Evolutionary conservation across 2,329 filamentous ascomycete genomes (phyloP).

Genomic region (Nakataea oryzae): DNA sequence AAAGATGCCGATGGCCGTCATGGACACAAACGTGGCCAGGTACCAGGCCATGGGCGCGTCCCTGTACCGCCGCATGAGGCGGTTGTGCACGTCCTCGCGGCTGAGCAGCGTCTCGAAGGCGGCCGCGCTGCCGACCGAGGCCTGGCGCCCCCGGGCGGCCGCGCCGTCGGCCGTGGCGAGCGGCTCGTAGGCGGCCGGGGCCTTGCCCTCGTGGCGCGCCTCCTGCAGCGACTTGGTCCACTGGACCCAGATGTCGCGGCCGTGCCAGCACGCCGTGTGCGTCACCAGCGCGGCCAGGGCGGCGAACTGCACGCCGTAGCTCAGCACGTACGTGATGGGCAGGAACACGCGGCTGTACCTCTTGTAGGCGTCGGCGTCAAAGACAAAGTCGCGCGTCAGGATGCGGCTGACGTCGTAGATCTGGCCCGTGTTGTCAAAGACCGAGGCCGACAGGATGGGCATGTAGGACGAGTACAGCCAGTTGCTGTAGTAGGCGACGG

Average conservation of each 20-base stretch:
- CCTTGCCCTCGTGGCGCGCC: slow-evolving; percentile 37
- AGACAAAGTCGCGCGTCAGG: slow-evolving; percentile 65
- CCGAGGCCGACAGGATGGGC: slow-evolving; percentile 73
- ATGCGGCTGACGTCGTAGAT: slow-evolving; percentile 76
- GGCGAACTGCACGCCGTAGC: slow-evolving; percentile 80
- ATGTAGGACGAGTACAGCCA: slow-evolving; percentile 74
- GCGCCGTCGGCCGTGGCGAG: slow-evolving; percentile 1
- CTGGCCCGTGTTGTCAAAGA: slow-evolving; percentile 76
- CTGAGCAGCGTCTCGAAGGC: slow-evolving; percentile 47
- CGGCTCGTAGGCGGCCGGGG: slow-evolving; percentile 4
- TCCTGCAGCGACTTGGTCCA: slow-evolving; percentile 62
- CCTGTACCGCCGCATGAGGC: slow-evolving; percentile 72
- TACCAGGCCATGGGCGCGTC: slow-evolving; percentile 81
- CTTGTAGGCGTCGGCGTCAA: slow-evolving; percentile 66
- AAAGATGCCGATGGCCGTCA: slow-evolving; percentile 72
- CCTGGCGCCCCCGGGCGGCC: background rate
- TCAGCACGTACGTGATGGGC: slow-evolving; percentile 78
- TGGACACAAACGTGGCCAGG: slow-evolving; percentile 60
- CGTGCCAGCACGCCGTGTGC: slow-evolving; percentile 78
- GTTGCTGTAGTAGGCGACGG: slow-evolving; percentile 72
- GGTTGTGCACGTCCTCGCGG: slow-evolving; percentile 73
- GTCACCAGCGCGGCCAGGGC: slow-evolving; percentile 69
- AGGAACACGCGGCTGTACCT: slow-evolving; percentile 78
- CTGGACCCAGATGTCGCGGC: slow-evolving; percentile 69
- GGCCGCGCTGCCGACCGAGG: slow-evolving; percentile 10